These are phyloP conservation scores for Ramalina intermedia DNA, from an alignment of 495 filamentous ascomycete genomes.

Conservation along the genomic window DNA sequence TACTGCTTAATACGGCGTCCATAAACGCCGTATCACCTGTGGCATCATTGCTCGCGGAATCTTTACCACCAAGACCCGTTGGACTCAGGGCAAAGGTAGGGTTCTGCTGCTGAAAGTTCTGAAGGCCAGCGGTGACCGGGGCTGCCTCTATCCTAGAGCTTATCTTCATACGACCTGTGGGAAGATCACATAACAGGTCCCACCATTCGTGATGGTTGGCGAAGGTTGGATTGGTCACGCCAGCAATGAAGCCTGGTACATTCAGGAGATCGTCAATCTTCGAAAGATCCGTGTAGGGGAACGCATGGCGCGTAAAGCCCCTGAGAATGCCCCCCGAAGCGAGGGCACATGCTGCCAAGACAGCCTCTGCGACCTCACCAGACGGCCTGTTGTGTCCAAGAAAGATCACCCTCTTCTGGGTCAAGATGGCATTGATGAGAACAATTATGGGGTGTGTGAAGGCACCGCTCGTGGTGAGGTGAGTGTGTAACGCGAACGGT, in stretches of 20 bases:
- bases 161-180: slow-evolving; percentile 86
- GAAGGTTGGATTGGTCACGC: slow-evolving; percentile 94
- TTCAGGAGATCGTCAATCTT: slow-evolving; percentile 94
- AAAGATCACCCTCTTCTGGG: slow-evolving; percentile 93
- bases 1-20: slow-evolving; percentile 66
- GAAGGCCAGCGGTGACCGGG: slow-evolving; percentile 62
- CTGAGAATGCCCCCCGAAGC: slow-evolving; percentile 88
- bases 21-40: slow-evolving; percentile 87
- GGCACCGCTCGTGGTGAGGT: slow-evolving; percentile 82
- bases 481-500: slow-evolving; percentile 73
- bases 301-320: slow-evolving; percentile 94
- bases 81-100: slow-evolving; percentile 36
- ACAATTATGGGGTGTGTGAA: slow-evolving; percentile 41
- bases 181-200: slow-evolving; percentile 91
- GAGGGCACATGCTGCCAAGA: slow-evolving; percentile 82
- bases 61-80: slow-evolving; percentile 6
- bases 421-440: slow-evolving; percentile 54
- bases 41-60: slow-evolving; percentile 41
- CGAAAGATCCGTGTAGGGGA: slow-evolving; percentile 94
- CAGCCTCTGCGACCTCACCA: slow-evolving; percentile 87
- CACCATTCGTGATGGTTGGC: slow-evolving; percentile 94
- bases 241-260: slow-evolving; percentile 94
- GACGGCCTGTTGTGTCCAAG: slow-evolving; percentile 89
- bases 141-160: slow-evolving; percentile 65
- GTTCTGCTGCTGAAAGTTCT: slow-evolving; percentile 75